Evolutionary conservation across 176 grass and related monocot genomes (phyloP).

Genomic region (Bonia amplexicaulis): DNA sequence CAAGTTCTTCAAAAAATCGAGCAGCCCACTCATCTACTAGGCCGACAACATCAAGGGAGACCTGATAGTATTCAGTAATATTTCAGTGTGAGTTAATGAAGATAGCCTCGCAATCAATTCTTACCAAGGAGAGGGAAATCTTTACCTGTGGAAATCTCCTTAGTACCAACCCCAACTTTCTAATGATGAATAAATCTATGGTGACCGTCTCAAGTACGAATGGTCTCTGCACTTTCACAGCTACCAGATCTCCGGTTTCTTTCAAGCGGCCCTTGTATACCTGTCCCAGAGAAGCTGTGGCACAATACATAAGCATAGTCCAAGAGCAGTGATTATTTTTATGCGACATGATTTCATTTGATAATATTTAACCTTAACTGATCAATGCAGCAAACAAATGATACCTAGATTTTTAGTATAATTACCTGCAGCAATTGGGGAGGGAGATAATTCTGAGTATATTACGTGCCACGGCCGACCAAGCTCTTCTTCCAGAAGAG

Average conservation of each 20-base stretch:
- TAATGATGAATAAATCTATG: slow-evolving; percentile 89
- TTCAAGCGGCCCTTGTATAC: slow-evolving; percentile 94
- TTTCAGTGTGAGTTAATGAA: slow-evolving; percentile 11
- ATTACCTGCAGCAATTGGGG: slow-evolving; percentile 91
- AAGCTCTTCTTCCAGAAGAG: slow-evolving; percentile 90
- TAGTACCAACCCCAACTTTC: slow-evolving; percentile 75
- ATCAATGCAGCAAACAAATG: not conserved
- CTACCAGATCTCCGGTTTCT: slow-evolving; percentile 88
- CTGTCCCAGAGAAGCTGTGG: slow-evolving; percentile 91
- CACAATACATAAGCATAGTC: slow-evolving; percentile 1
- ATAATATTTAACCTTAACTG: not conserved
- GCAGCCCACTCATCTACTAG: slow-evolving; percentile 95
- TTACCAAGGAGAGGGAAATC: not conserved
- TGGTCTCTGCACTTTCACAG: slow-evolving; percentile 93
- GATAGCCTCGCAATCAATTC: not conserved
- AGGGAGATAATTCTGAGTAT: slow-evolving; percentile 88
- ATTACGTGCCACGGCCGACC: slow-evolving; percentile 76
- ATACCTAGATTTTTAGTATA: not conserved
- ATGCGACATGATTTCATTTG: not conserved
- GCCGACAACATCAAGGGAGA: slow-evolving; percentile 92
- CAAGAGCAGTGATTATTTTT: not conserved
- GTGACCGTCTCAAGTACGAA: slow-evolving; percentile 96
- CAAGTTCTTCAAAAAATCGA: slow-evolving; percentile 99
- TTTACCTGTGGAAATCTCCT: slow-evolving; percentile 87
- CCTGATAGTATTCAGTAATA: slow-evolving; percentile 30